A percentile compares a stretch with the other conserved stretches of the same genome.
Conservation (phyloP, 2,329 filamentous ascomycete genomes). For the Neoascochyta sp. region DNA sequence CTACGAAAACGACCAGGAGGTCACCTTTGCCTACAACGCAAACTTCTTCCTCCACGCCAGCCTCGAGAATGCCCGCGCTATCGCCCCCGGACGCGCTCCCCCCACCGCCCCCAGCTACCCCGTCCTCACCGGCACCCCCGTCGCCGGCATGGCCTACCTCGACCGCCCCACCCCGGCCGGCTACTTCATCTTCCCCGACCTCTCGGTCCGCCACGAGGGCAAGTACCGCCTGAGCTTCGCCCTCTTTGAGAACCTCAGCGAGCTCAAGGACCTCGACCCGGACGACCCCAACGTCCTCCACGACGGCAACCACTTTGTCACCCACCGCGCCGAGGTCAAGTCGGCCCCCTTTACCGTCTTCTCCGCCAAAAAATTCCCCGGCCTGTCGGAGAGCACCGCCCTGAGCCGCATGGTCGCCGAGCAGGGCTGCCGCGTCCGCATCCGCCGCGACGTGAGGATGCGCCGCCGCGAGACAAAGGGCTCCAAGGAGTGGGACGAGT, state of each 20-base stretch:
- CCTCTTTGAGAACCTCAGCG: constrained; percentile 90
- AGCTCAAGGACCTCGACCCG: constrained; percentile 70
- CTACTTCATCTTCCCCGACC: constrained; percentile 96
- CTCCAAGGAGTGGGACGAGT: constrained; percentile 63
- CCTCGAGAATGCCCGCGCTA: constrained; percentile 76
- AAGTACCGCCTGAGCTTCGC: constrained; percentile 89
- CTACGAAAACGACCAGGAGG: constrained; percentile 64
- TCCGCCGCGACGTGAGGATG: constrained; percentile 91
- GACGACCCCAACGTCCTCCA: constrained; percentile 45
- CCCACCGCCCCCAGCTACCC: constrained; percentile 65
- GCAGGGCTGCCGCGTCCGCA: constrained; percentile 93
- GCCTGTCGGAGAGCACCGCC: constrained; percentile 80
- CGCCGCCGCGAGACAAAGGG: constrained; percentile 73
- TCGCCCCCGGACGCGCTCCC: constrained; percentile 74
- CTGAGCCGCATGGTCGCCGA: constrained; percentile 90
- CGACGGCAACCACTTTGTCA: constrained; percentile 56
- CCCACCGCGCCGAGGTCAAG: constrained; percentile 86
- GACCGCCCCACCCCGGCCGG: constrained; percentile 76
- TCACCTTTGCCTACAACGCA: constrained; percentile 87
- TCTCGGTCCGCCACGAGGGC: constrained; percentile 93
- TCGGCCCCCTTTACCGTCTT: constrained; percentile 83
- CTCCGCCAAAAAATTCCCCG: constrained; percentile 98
- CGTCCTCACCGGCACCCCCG: constrained; percentile 88
- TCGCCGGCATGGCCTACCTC: constrained; percentile 92
- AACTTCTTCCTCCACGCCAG: constrained; percentile 96